These are phyloP conservation scores for Cercophora newfieldiana DNA, from an alignment of 495 filamentous ascomycete genomes.

Conservation along the genomic window DNA sequence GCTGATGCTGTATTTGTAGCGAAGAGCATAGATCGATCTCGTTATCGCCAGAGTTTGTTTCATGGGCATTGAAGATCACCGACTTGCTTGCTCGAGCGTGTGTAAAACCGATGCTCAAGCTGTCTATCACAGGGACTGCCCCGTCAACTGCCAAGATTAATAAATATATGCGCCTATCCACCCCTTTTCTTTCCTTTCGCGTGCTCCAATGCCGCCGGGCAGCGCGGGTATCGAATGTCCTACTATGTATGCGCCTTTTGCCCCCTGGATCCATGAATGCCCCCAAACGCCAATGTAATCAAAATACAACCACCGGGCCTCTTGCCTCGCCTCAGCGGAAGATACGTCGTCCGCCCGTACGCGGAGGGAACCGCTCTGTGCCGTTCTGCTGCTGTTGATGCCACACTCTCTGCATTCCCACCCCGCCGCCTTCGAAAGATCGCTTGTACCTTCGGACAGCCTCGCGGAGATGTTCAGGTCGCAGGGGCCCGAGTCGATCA, in stretches of 20 bases:
- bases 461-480: slow-evolving; percentile 81
- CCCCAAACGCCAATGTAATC: slow-evolving; percentile 8
- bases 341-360: slow-evolving; percentile 62
- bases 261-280: slow-evolving; percentile 1
- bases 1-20: background rate
- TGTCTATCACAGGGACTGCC: too few relatives aligned
- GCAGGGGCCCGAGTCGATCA: slow-evolving; percentile 61
- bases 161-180: too few relatives aligned
- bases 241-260: background rate
- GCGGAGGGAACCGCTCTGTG: slow-evolving; percentile 59
- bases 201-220: background rate
- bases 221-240: slow-evolving; percentile 4
- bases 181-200: background rate
- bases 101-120: too few relatives aligned
- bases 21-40: too few relatives aligned
- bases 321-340: slow-evolving; percentile 52
- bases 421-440: slow-evolving; percentile 67
- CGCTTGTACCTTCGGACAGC: slow-evolving; percentile 72
- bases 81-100: too few relatives aligned
- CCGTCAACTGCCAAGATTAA: too few relatives aligned
- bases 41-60: too few relatives aligned
- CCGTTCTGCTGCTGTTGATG: slow-evolving; percentile 60
- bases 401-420: slow-evolving; percentile 70
- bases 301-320: background rate
- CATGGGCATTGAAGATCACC: too few relatives aligned